Conservation (phyloP, 2,329 filamentous ascomycete genomes). For the Fusarium multiceps region DNA sequence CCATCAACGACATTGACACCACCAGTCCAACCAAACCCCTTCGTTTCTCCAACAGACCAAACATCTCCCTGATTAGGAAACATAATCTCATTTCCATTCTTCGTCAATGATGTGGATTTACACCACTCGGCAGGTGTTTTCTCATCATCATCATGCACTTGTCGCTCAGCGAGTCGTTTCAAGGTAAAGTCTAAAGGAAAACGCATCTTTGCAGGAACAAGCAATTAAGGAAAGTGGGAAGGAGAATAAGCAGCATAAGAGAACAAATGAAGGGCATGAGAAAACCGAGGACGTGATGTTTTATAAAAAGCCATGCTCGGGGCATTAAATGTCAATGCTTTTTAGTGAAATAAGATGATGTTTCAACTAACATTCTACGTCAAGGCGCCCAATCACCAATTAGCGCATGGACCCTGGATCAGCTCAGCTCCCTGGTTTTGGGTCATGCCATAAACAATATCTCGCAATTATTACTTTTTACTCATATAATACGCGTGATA, state of each 20-base stretch:
- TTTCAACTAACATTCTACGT: conserved; percentile 1
- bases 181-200: not conserved
- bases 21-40: conserved; percentile 1
- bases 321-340: not conserved
- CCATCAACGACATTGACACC: not conserved
- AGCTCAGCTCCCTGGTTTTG: not conserved
- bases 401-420: not conserved
- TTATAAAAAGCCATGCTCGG: not conserved
- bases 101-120: not conserved
- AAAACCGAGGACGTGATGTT: not conserved
- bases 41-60: conserved; percentile 2
- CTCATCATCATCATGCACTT: not conserved
- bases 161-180: not conserved
- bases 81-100: not conserved
- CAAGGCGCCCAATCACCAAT: not conserved
- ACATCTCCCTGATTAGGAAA: conserved; percentile 1
- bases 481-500: not conserved
- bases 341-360: conserved; percentile 16
- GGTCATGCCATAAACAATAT: not conserved
- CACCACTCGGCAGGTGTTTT: not conserved
- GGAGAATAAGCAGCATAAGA: not conserved
- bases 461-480: not conserved
- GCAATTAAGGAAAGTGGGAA: not conserved
- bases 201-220: not conserved
- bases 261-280: not conserved